These are phyloP conservation scores for Talaromyces sp. DNA, from an alignment of 2,329 filamentous ascomycete species.

Conservation along the genomic window DNA sequence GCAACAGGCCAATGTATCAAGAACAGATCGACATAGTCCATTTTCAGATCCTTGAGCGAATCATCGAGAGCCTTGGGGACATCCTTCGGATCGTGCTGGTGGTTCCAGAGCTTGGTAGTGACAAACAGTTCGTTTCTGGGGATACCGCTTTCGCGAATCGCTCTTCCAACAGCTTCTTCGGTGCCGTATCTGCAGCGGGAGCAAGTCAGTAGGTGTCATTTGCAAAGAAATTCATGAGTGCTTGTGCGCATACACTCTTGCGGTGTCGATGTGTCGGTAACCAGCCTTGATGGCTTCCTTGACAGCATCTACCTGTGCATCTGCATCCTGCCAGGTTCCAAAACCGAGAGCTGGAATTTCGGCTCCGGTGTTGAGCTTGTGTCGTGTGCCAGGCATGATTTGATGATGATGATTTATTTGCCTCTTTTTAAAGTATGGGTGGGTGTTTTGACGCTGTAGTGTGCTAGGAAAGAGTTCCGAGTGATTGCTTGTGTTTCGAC, in stretches of 20 bases:
- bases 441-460: neutral
- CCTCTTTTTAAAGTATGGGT: neutral
- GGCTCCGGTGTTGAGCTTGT: constrained; percentile 48
- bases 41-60: constrained; percentile 59
- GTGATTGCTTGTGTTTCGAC: neutral
- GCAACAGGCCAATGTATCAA: constrained; percentile 65
- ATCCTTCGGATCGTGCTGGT: constrained; percentile 58
- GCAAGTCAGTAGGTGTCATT: neutral
- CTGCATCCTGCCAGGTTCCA: constrained; percentile 54
- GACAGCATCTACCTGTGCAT: constrained; percentile 49
- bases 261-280: constrained; percentile 56
- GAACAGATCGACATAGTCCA: constrained; percentile 67
- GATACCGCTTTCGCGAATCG: constrained; percentile 61
- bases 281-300: constrained; percentile 47
- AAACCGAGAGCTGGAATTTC: constrained; percentile 50
- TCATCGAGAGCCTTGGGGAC: constrained; percentile 59
- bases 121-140: constrained; percentile 64
- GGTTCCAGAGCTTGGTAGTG: constrained; percentile 66
- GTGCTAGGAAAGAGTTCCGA: neutral
- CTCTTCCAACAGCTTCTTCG: constrained; percentile 62
- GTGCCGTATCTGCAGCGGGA: constrained; percentile 54
- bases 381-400: constrained; percentile 32
- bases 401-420: neutral
- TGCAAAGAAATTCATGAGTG: too few species aligned
- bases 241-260: constrained; percentile 38